Evolutionary conservation across 163 green algal genomes (phyloP).

Genomic region (Scenedesmus sp.): DNA sequence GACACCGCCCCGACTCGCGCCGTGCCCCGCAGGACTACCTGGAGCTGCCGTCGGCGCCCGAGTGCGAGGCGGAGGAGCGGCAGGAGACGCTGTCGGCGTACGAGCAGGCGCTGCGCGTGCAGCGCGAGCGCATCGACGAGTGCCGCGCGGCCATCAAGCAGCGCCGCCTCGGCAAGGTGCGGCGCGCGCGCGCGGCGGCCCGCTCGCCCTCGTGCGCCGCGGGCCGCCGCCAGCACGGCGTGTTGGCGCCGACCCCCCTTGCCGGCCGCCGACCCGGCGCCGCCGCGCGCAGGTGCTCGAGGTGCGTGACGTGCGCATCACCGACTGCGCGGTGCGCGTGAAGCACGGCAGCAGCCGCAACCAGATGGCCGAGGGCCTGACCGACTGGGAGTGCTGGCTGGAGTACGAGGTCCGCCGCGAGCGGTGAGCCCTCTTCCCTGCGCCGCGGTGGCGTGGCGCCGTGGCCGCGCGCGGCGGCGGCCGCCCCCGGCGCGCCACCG

Average conservation of each 20-base stretch:
- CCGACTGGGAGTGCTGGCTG: conserved; percentile 59
- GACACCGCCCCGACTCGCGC: too few relatives aligned
- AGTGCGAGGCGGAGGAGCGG: not conserved
- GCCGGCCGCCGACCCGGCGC: too few relatives aligned
- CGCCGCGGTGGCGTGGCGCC: too few relatives aligned
- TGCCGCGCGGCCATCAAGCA: not conserved
- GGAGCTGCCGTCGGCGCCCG: not conserved
- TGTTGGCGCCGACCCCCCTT: too few relatives aligned
- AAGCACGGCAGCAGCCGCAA: conserved; percentile 44
- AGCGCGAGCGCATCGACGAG: conserved; percentile 12
- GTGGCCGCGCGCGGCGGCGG: too few relatives aligned
- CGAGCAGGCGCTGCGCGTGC: not conserved
- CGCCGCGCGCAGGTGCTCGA: conserved; percentile 26
- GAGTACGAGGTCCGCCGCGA: conserved; percentile 58
- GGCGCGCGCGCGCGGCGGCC: not conserved
- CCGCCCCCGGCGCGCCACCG: too few relatives aligned
- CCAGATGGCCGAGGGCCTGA: conserved; percentile 54
- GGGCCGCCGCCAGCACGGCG: too few relatives aligned
- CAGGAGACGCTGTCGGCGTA: not conserved
- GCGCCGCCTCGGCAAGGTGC: conserved; percentile 17
- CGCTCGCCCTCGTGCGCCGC: too few relatives aligned
- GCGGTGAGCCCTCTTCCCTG: too few relatives aligned
- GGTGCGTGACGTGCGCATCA: conserved; percentile 33
- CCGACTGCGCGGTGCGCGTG: conserved; percentile 29
- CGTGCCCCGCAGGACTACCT: too few relatives aligned